Conservation (phyloP, 768 basidiomycete species). For the Clavaria fumosa region DNA sequence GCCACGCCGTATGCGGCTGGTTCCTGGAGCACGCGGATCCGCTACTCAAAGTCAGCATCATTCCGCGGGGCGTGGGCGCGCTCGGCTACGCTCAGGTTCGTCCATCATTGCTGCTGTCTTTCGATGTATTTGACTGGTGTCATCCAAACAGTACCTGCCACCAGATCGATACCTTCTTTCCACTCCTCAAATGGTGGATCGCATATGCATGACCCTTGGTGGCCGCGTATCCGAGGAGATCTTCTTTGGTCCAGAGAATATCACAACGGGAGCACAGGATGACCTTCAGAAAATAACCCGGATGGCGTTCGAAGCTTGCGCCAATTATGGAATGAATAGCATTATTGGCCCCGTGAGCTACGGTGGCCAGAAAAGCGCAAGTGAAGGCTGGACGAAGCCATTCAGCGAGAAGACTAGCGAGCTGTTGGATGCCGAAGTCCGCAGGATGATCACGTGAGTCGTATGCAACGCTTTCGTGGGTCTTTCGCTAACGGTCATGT, state of each 20-base stretch:
- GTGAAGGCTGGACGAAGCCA: slow-evolving; percentile 88
- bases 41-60: slow-evolving; percentile 93
- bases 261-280: slow-evolving; percentile 97
- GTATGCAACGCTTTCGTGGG: neutral
- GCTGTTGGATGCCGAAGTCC: slow-evolving; percentile 80
- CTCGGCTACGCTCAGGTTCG: slow-evolving; percentile 89
- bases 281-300: slow-evolving; percentile 96
- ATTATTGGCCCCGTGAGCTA: slow-evolving; percentile 94
- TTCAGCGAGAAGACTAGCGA: slow-evolving; percentile 97
- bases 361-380: slow-evolving; percentile 70
- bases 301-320: slow-evolving; percentile 93
- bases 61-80: slow-evolving; percentile 90
- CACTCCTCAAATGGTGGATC: slow-evolving; percentile 85
- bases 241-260: slow-evolving; percentile 82
- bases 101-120: slow-evolving; percentile 7
- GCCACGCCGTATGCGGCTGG: slow-evolving; percentile 98
- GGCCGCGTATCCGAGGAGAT: slow-evolving; percentile 98
- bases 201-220: slow-evolving; percentile 97
- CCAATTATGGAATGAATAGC: slow-evolving; percentile 94
- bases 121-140: slow-evolving; percentile 8
- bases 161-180: slow-evolving; percentile 93
- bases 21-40: slow-evolving; percentile 97
- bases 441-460: slow-evolving; percentile 81
- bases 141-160: slow-evolving; percentile 61
- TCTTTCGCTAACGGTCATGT: neutral